Evolutionary conservation across 2,329 filamentous ascomycete genomes (phyloP), one percentile per base, ranked within the genome.

Genomic region (Beauveria bassiana): DNA sequence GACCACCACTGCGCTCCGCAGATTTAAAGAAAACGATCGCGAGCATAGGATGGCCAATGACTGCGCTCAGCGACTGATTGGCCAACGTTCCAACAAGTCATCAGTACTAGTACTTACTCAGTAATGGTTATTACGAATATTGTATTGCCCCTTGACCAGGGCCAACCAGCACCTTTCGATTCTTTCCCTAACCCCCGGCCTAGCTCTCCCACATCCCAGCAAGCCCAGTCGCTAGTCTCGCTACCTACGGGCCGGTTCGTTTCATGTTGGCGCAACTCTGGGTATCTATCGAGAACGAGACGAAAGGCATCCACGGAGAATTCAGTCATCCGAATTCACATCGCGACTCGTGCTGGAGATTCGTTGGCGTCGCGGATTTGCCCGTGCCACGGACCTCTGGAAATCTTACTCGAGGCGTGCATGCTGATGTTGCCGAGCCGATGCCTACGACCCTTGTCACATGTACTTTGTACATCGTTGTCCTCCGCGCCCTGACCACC

Each of bases 221-320:
- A 60, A 43, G 55, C 14, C 40, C 40, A 42, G 38, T 52, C 49
- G 40, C 57, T 59, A 52, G 57, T 52, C 47, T 52, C 57, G 47
- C 56, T 59, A 59, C 56, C 40, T 52, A 24, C 57, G 57, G 57
- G 38, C 57, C 57, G 57, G 57, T 53, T 59, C 57, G 57, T 59
- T 59, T 59, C 57, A 59, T 46, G 31, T 38, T 24, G 38, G 38
- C 49, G 40, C 49, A 40, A 26, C 40, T 16, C 18, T 34, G 10
- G n/a, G 22, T 24, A 34, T 50, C 8, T 40, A 45, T 47, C 43
- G 50, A 52, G 28, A 49, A 58, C 53, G 42, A 57, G 55, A 58
- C 45, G 55, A 58, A 58, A 49, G 31, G 14, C 28, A 14, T n/a
- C 28, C 2, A 8, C 14, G n/a, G 43, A 26, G 14, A 49, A 26